Evolutionary conservation across 768 basidiomycete genomes (phyloP).

Genomic region (Boletus tylopilopsis): DNA sequence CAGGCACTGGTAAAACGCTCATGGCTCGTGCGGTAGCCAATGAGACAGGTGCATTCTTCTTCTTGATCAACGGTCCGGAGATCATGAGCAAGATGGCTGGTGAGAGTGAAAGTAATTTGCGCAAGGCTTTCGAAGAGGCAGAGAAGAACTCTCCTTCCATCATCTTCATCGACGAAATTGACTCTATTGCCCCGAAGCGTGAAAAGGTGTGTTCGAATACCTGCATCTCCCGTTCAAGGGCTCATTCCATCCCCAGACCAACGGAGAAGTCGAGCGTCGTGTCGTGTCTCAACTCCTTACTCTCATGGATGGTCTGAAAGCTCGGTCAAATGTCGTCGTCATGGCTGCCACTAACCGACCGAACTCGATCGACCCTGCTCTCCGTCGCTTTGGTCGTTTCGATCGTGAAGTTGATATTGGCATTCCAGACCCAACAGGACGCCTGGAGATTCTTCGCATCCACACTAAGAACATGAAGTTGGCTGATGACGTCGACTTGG

Average conservation of each 20-base stretch:
- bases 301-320: constrained; percentile 98
- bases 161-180: constrained; percentile 99
- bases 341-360: constrained; percentile 99
- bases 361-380: constrained; percentile 98
- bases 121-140: constrained; percentile 99
- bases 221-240: neutral
- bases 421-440: constrained; percentile 98
- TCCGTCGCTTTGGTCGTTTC: constrained; percentile 98
- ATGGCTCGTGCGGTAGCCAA: constrained; percentile 99
- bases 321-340: constrained; percentile 97
- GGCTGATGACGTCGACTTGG: constrained; percentile 92
- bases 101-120: constrained; percentile 93
- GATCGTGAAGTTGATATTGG: constrained; percentile 99
- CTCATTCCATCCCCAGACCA: constrained; percentile 56
- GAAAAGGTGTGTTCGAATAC: constrained; percentile 70
- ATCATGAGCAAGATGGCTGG: constrained; percentile 99
- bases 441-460: constrained; percentile 97
- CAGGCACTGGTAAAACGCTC: constrained; percentile 98
- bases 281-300: constrained; percentile 98
- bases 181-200: constrained; percentile 99
- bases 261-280: constrained; percentile 99
- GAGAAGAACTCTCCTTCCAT: constrained; percentile 99
- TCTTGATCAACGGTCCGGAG: constrained; percentile 99
- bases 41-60: constrained; percentile 99
- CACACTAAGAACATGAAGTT: constrained; percentile 99